A percentile compares a stretch with the other conserved stretches of the same genome.
phyloP scores from a whole-genome alignment of 2,329 filamentous ascomycete species.

The Diaporthe citri region DNA sequence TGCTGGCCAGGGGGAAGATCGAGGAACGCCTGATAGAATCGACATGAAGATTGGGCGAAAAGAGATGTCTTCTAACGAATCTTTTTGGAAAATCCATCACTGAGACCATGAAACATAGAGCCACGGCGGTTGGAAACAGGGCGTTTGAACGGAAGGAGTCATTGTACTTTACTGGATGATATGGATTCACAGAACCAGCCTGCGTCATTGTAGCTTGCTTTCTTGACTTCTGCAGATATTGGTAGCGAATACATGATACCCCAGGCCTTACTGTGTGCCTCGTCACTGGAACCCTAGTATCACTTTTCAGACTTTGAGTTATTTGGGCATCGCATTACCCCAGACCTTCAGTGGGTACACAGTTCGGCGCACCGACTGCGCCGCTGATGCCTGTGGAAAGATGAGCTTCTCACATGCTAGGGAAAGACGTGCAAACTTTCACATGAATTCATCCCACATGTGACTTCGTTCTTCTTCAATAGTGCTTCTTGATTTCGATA shows the following conservation, averaged over 20 bases:
- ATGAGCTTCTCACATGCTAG: no score
- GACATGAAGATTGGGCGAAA: slow-evolving; percentile 15
- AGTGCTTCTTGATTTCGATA: no score
- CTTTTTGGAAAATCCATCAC: no score
- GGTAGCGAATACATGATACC: slow-evolving; percentile 27
- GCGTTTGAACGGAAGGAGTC: slow-evolving; percentile 22
- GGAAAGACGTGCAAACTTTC: no score
- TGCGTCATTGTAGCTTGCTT: slow-evolving; percentile 16
- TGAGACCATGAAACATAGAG: background rate
- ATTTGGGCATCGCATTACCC: no score
- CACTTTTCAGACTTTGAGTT: no score
- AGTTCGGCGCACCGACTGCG: no score
- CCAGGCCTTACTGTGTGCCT: background rate
- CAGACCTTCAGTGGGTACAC: no score
- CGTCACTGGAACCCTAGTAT: background rate
- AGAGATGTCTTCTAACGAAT: background rate
- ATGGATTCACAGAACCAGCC: slow-evolving; percentile 15
- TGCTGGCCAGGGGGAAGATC: slow-evolving; percentile 60
- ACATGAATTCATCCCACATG: no score
- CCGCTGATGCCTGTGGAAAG: no score
- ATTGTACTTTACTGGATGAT: slow-evolving; percentile 1
- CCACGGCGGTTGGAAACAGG: background rate
- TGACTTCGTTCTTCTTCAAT: no score
- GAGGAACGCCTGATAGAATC: slow-evolving; percentile 58
- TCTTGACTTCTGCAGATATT: slow-evolving; percentile 11